phyloP scores from a whole-genome alignment of 2,329 filamentous ascomycete species.

The Madurella fahalii region DNA sequence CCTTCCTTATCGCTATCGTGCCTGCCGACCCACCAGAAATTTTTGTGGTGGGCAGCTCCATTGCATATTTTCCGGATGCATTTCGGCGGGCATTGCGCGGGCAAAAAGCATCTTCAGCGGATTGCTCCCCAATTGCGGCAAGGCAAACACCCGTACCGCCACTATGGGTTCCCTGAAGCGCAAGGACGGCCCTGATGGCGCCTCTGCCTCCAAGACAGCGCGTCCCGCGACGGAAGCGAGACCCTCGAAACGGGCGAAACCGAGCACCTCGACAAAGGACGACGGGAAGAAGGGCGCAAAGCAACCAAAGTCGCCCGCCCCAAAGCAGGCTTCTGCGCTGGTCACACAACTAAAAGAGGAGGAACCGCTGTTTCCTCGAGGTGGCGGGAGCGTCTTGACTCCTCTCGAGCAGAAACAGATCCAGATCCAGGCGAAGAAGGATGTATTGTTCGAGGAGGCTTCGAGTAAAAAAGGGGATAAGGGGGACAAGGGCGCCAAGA shows the following conservation, averaged over 20 bases:
- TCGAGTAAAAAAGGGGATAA: conserved; percentile 42
- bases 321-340: conserved; percentile 29
- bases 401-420: conserved; percentile 96
- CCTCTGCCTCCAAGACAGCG: conserved; percentile 46
- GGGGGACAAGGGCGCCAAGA: conserved; percentile 42
- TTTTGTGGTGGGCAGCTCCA: conserved; percentile 22
- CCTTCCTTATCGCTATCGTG: conserved; percentile 29
- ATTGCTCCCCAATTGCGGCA: conserved; percentile 21
- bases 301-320: conserved; percentile 30
- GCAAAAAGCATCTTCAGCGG: conserved; percentile 9
- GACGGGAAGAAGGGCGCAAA: conserved; percentile 24
- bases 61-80: conserved; percentile 7
- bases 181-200: conserved; percentile 53
- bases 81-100: background rate
- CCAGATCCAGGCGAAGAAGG: conserved; percentile 83
- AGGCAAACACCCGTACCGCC: conserved; percentile 10
- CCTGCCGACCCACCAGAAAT: conserved; percentile 24
- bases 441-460: conserved; percentile 83
- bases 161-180: conserved; percentile 55
- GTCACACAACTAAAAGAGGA: conserved; percentile 63
- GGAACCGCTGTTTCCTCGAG: conserved; percentile 86
- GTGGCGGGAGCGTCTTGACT: conserved; percentile 84
- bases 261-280: conserved; percentile 35
- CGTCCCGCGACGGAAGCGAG: conserved; percentile 44
- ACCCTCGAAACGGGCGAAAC: conserved; percentile 46